Evolutionary conservation across 208 protist genomes (phyloP).

Genomic region (Endotrypanum monterogeii): DNA sequence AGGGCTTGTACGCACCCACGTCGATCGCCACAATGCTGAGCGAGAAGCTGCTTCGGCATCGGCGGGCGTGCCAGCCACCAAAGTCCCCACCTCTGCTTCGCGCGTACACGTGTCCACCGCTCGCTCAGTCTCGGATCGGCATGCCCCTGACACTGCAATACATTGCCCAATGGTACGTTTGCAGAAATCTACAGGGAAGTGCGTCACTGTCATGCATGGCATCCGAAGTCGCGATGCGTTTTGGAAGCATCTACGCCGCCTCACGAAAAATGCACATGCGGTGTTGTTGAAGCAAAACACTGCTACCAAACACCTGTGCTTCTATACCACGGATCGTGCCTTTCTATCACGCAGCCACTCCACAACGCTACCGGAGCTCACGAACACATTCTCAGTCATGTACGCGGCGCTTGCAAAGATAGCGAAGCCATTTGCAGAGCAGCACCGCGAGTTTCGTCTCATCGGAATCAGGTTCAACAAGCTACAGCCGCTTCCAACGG

Average conservation of each 20-base stretch:
- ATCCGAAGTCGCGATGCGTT: conserved; percentile 27
- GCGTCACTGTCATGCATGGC: conserved; percentile 35
- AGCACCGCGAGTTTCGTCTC: conserved; percentile 40
- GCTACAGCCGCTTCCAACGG: conserved; percentile 12
- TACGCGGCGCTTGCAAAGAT: conserved; percentile 18
- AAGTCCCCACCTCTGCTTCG: too few species aligned
- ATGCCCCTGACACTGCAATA: neutral
- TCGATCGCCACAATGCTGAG: conserved; percentile 35
- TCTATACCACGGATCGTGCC: conserved; percentile 34
- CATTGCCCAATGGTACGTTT: neutral
- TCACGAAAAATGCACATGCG: conserved; percentile 28
- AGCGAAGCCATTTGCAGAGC: conserved; percentile 18
- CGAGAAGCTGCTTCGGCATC: neutral
- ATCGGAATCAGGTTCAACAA: conserved; percentile 43
- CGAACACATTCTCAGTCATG: conserved; percentile 28
- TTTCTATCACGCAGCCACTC: conserved; percentile 31
- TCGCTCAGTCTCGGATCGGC: neutral
- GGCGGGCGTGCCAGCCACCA: too few species aligned
- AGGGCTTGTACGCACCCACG: conserved; percentile 52
- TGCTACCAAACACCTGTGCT: conserved; percentile 25
- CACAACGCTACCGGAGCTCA: conserved; percentile 37
- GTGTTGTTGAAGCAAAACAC: conserved; percentile 30
- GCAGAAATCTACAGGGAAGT: conserved; percentile 54
- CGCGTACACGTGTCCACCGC: neutral
- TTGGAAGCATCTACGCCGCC: conserved; percentile 13